Percentiles rank a stretch among this genome's conserved stretches.
Evolutionary conservation across 257 asterid species (phyloP).

Genomic region (Rehmannia glutinosa): DNA sequence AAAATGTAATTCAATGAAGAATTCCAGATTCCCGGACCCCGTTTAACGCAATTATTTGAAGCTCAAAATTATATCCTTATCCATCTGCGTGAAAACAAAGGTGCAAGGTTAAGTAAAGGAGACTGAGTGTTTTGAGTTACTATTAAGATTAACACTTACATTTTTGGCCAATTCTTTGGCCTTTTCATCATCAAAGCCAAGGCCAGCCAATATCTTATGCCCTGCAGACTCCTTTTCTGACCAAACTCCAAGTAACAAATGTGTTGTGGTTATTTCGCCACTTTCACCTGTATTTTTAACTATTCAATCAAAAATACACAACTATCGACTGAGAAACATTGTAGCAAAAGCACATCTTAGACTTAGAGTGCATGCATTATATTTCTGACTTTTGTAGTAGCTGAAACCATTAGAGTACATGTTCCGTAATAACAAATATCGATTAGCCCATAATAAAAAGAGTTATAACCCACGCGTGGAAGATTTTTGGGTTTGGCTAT

Average conservation of each 20-base stretch:
- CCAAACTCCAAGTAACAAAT: slow-evolving; percentile 85
- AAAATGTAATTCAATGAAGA: slow-evolving; percentile 1
- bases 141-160: slow-evolving; percentile 33
- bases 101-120: slow-evolving; percentile 9
- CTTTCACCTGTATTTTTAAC: slow-evolving; percentile 52
- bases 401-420: too few species aligned
- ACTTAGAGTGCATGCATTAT: too few species aligned
- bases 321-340: not conserved
- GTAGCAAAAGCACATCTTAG: slow-evolving; percentile 6
- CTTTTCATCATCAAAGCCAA: slow-evolving; percentile 81
- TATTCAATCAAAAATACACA: not conserved
- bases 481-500: not conserved
- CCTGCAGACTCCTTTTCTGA: slow-evolving; percentile 76
- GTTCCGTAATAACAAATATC: too few species aligned
- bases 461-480: too few species aligned
- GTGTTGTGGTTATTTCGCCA: slow-evolving; percentile 74
- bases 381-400: too few species aligned
- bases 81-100: slow-evolving; percentile 50
- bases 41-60: slow-evolving; percentile 29
- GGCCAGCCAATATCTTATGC: slow-evolving; percentile 51
- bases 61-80: slow-evolving; percentile 54
- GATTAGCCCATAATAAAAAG: too few species aligned
- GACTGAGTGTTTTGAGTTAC: not conserved
- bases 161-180: slow-evolving; percentile 69
- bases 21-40: slow-evolving; percentile 6